Conservation (phyloP, 2,329 filamentous ascomycete species). For the Aspergillus clavatus region DNA sequence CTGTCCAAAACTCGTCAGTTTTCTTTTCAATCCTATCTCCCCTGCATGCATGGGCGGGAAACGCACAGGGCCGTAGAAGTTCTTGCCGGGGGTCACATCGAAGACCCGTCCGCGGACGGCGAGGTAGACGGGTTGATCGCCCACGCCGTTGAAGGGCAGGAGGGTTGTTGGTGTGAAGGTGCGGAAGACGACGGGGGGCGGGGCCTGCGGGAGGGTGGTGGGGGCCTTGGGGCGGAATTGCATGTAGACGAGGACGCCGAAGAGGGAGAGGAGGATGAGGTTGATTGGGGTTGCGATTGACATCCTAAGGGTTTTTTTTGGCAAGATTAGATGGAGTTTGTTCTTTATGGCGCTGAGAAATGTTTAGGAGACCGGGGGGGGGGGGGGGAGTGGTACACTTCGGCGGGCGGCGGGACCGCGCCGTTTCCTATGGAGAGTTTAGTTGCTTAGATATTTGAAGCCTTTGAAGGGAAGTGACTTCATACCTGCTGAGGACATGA, state of each 20-base stretch:
- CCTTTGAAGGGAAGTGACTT: neutral
- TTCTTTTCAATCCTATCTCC: neutral
- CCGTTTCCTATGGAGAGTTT: slow-evolving; percentile 18
- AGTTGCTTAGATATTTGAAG: slow-evolving; percentile 1
- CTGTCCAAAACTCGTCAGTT: slow-evolving; percentile 18
- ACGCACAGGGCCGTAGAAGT: slow-evolving; percentile 81
- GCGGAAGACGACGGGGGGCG: slow-evolving; percentile 72
- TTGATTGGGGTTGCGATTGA: slow-evolving; percentile 58
- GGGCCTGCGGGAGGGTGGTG: slow-evolving; percentile 49
- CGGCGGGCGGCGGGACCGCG: slow-evolving; percentile 26
- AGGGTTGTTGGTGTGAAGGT: slow-evolving; percentile 80
- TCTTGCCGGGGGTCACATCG: slow-evolving; percentile 78
- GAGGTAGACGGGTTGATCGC: slow-evolving; percentile 73
- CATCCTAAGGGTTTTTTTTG: no score
- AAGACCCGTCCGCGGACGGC: slow-evolving; percentile 90
- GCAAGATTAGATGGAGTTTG: no score
- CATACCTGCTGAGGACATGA: slow-evolving; percentile 19
- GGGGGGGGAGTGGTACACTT: slow-evolving; percentile 27
- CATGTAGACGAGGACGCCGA: slow-evolving; percentile 54
- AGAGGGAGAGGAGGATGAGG: slow-evolving; percentile 55
- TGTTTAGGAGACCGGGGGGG: neutral
- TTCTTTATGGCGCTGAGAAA: slow-evolving; percentile 7
- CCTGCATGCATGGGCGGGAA: neutral
- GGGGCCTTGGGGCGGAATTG: slow-evolving; percentile 54
- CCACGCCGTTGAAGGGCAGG: slow-evolving; percentile 75